These are phyloP conservation scores for Trichophyton verrucosum DNA, from an alignment of 2,329 filamentous ascomycete species.

Conservation along the genomic window DNA sequence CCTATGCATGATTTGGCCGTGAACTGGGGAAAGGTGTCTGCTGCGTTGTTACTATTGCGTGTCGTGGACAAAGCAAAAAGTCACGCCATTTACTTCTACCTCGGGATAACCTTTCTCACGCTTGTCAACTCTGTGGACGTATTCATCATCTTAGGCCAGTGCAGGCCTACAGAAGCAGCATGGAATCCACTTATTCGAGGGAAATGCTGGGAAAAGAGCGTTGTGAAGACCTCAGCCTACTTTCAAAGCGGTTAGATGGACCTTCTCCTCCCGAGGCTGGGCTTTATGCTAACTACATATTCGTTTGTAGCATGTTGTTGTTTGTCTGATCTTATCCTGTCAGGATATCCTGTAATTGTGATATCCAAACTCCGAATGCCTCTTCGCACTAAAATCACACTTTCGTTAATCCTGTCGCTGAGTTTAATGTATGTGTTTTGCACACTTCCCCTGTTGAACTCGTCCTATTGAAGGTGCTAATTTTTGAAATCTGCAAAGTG, in stretches of 20 bases:
- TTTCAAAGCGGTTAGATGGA: not conserved
- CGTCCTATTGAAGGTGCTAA: not conserved
- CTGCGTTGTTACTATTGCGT: conserved; percentile 8
- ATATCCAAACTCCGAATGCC: conserved; percentile 9
- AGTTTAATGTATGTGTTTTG: conserved; percentile 3
- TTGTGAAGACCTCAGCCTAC: conserved; percentile 6
- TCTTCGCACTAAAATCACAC: conserved; percentile 4
- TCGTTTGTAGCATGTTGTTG: conserved; percentile 5
- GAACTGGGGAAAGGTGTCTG: conserved; percentile 10
- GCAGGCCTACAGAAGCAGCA: conserved; percentile 4
- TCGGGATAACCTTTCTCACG: conserved; percentile 5
- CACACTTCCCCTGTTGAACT: not conserved
- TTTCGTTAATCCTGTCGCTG: conserved; percentile 5
- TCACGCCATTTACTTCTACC: conserved; percentile 4
- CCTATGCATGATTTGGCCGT: conserved; percentile 8
- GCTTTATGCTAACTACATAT: not conserved
- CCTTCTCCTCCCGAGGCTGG: not conserved
- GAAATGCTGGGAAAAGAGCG: conserved; percentile 4
- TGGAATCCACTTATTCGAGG: conserved; percentile 3
- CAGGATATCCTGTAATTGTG: conserved; percentile 10
- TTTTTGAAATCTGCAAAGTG: not conserved
- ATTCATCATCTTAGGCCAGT: conserved; percentile 7
- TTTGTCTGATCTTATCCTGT: conserved; percentile 9
- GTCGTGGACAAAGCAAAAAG: conserved; percentile 8
- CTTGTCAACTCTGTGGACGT: conserved; percentile 8